Evolutionary conservation across 176 grass and related monocot genomes (phyloP), one percentile per base, ranked within the genome.

Genomic region (Chloris gayana): DNA sequence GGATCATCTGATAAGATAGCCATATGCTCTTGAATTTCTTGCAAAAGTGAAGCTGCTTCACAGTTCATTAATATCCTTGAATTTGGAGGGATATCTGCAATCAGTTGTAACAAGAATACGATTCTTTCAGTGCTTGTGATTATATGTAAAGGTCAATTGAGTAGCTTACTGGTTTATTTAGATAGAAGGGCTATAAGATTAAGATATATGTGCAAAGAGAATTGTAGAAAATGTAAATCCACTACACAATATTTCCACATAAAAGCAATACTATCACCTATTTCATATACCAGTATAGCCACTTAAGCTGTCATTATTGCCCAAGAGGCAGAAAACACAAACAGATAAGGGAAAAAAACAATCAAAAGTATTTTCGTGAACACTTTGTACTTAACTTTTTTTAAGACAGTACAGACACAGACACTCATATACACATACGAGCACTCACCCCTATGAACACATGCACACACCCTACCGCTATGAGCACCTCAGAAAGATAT

Each of bases 1-100:
- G 92, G 90, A 54, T 99, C 96, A 69, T 99, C 90, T 44, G 90
- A 93, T 85, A 99, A 89, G 65, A 99, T 92, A 73, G 91, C 86
- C 96, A 95, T 93, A 73, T 95, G 88, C 61, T 93, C 92, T 1
- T 95, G 90, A 77, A 99, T 95, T 84, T 91, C 84, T 91, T 95
- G 86, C 71, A 99, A 89, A 74, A 89, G 75, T 86, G 93, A 90
- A 56, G 86, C 82, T 47, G 79, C 96, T 85, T 99, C 92, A 84
- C 96, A 99, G 69, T 95, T 86, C 96, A 93, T 93, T 54, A 99
- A 75, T 27, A 93, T 44, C 69, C 69, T 91, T 47, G 88, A 85
- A 69, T 80, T 88, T 30, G 79, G 88, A 51, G 96, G 92, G 79
- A 87, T 75, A 85, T 99, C 96, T 99, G 80, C 77, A 81, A 82